phyloP scores from a whole-genome alignment of 108 stramenopile genomes.

The Fragilaria radians region DNA sequence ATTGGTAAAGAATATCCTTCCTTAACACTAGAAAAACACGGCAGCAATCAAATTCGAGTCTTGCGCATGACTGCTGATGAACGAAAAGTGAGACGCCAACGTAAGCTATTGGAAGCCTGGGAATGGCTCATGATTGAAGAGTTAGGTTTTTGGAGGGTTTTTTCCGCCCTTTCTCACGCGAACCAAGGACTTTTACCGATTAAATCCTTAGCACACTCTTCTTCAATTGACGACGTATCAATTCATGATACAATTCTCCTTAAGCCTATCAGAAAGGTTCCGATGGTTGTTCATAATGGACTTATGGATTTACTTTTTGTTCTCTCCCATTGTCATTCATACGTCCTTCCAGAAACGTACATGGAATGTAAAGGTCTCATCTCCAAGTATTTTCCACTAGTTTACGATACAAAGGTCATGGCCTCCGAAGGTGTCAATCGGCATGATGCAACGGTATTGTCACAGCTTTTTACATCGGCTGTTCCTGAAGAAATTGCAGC shows the following conservation, averaged over 20 bases:
- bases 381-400: constrained; percentile 50
- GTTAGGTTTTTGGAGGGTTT: constrained; percentile 69
- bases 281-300: constrained; percentile 80
- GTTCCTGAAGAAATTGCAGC: constrained; percentile 14
- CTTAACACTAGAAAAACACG: constrained; percentile 47
- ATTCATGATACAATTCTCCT: not conserved
- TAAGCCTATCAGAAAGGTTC: constrained; percentile 46
- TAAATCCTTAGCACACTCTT: not conserved
- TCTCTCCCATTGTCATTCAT: constrained; percentile 65
- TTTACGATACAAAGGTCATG: constrained; percentile 75
- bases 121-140: constrained; percentile 39
- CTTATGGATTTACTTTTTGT: constrained; percentile 77
- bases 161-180: constrained; percentile 59
- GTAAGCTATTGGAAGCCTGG: constrained; percentile 50
- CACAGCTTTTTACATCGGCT: constrained; percentile 24
- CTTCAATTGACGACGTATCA: not conserved
- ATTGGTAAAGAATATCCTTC: constrained; percentile 70
- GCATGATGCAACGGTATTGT: constrained; percentile 43
- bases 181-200: constrained; percentile 34
- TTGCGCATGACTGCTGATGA: constrained; percentile 54
- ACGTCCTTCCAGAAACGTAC: constrained; percentile 44
- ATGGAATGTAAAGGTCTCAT: constrained; percentile 55
- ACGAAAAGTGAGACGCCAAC: constrained; percentile 30
- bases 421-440: constrained; percentile 46
- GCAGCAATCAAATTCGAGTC: constrained; percentile 55